These are phyloP conservation scores for Alternaria consortialis DNA, from an alignment of 2,329 filamentous ascomycete species.

Conservation along the genomic window DNA sequence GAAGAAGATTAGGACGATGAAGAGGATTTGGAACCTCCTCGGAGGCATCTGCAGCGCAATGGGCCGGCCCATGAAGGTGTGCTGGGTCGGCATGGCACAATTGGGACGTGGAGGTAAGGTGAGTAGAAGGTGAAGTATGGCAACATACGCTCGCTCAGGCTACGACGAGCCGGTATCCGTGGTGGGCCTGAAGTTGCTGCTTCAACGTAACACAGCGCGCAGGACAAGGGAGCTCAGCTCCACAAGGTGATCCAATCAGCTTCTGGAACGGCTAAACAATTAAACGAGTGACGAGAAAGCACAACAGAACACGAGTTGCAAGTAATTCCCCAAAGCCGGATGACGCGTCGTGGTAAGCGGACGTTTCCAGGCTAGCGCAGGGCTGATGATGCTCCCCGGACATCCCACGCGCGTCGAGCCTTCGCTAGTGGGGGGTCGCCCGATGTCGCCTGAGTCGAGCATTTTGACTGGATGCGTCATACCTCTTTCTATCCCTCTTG, in stretches of 20 bases:
- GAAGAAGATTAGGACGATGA: slow-evolving; percentile 46
- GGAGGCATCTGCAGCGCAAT: slow-evolving; percentile 52
- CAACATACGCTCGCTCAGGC: slow-evolving; percentile 5
- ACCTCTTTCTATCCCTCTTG: slow-evolving; percentile 10
- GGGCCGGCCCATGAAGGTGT: slow-evolving; percentile 44
- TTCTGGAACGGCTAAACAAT: neutral
- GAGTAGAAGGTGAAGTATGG: slow-evolving; percentile 15
- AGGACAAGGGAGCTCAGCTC: neutral
- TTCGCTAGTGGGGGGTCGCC: slow-evolving; percentile 30
- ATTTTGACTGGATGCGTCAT: slow-evolving; percentile 34
- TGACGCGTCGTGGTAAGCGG: slow-evolving; percentile 27
- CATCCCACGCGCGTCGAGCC: slow-evolving; percentile 14
- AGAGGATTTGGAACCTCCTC: slow-evolving; percentile 58
- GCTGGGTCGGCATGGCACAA: slow-evolving; percentile 46
- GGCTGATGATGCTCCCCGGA: slow-evolving; percentile 26
- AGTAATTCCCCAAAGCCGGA: slow-evolving; percentile 2
- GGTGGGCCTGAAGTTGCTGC: slow-evolving; percentile 9
- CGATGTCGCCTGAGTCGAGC: slow-evolving; percentile 44
- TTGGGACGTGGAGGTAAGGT: neutral
- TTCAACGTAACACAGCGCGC: neutral
- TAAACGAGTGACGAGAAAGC: slow-evolving; percentile 17
- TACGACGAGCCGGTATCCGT: slow-evolving; percentile 23
- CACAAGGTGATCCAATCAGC: neutral
- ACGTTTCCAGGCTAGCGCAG: slow-evolving; percentile 22
- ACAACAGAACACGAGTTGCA: slow-evolving; percentile 3